A percentile compares a stretch with the other conserved stretches of the same genome.
phyloP scores from a whole-genome alignment of 257 asterid species.

The Ajuga chamaepitys region DNA sequence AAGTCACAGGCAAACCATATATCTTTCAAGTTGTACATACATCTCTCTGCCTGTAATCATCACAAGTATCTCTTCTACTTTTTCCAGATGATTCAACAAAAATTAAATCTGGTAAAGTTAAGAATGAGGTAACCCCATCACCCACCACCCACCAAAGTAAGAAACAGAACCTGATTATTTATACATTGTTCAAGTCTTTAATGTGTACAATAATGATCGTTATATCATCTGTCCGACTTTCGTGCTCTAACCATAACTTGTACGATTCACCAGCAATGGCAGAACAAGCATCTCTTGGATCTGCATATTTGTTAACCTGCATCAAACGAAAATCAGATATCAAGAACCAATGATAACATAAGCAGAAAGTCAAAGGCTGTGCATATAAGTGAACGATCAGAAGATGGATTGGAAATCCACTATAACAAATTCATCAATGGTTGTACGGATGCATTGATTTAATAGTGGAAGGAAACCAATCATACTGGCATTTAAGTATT shows the following conservation, averaged over 20 bases:
- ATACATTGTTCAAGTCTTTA: slow-evolving; percentile 57
- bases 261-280: slow-evolving; percentile 77
- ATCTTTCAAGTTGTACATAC: slow-evolving; percentile 6
- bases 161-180: slow-evolving; percentile 32
- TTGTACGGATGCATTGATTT: no score
- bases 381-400: neutral
- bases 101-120: slow-evolving; percentile 13
- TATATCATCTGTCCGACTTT: slow-evolving; percentile 91
- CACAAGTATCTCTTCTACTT: slow-evolving; percentile 8
- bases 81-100: slow-evolving; percentile 7
- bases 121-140: slow-evolving; percentile 21
- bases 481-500: no score
- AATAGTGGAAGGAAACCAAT: no score
- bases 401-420: neutral
- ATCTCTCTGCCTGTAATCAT: neutral
- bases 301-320: slow-evolving; percentile 58
- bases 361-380: neutral
- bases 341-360: neutral
- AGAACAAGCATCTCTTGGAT: slow-evolving; percentile 84
- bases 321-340: neutral
- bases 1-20: neutral
- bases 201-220: slow-evolving; percentile 81
- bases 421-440: neutral
- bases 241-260: slow-evolving; percentile 86
- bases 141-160: no score